Percentiles rank a stretch among this genome's conserved stretches.
Conservation (phyloP, 1,139 yeast genomes). For the Eremothecium gossypii region DNA sequence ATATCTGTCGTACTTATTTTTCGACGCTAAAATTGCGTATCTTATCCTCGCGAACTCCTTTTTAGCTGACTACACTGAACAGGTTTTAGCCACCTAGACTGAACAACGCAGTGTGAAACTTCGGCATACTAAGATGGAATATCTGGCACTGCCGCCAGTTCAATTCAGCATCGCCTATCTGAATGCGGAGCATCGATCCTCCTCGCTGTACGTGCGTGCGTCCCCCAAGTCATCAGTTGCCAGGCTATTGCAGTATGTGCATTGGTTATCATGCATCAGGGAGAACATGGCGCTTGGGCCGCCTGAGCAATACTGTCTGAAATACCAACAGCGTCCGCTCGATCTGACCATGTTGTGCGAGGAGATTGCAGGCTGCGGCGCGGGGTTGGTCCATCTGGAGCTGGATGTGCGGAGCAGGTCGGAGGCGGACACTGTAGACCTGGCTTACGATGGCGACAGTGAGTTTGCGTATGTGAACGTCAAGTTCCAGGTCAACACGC, state of each 20-base stretch:
- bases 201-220: conserved; percentile 16
- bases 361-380: conserved; percentile 11
- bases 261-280: conserved; percentile 9
- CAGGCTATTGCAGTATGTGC: conserved; percentile 23
- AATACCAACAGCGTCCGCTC: conserved; percentile 5
- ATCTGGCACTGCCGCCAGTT: conserved; percentile 17
- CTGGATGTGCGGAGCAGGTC: conserved; percentile 9
- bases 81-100: no score
- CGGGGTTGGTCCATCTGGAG: conserved; percentile 12
- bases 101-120: not conserved
- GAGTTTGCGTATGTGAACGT: conserved; percentile 16
- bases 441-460: conserved; percentile 12
- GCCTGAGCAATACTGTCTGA: not conserved
- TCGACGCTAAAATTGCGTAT: conserved; percentile 2
- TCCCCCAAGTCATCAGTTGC: conserved; percentile 20
- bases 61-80: no score
- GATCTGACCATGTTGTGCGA: conserved; percentile 9
- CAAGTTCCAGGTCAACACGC: conserved; percentile 16
- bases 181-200: conserved; percentile 10
- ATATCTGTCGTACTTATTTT: not conserved
- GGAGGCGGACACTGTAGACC: conserved; percentile 6
- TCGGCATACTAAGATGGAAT: conserved; percentile 9
- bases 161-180: conserved; percentile 18
- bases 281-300: not conserved
- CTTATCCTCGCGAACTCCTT: no score